These are phyloP conservation scores for Aspergillus luchuensis DNA, from an alignment of 2,329 filamentous ascomycete species.

Conservation along the genomic window DNA sequence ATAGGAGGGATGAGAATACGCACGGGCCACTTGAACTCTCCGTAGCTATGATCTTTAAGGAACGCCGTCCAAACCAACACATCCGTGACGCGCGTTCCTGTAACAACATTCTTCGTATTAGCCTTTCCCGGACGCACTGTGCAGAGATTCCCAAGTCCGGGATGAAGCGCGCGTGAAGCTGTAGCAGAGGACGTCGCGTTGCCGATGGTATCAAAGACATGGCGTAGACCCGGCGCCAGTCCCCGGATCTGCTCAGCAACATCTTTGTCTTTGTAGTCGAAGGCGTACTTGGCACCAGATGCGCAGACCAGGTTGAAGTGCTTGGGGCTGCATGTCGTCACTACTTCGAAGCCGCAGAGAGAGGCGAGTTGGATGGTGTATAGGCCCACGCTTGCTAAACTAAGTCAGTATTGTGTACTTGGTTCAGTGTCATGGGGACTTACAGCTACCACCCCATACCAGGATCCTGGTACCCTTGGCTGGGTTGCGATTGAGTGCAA, in stretches of 20 bases:
- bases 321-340: slow-evolving; percentile 41
- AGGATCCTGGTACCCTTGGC: slow-evolving; percentile 32
- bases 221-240: slow-evolving; percentile 35
- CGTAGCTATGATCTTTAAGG: slow-evolving; percentile 43
- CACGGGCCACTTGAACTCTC: slow-evolving; percentile 41
- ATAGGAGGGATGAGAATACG: slow-evolving; percentile 15
- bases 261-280: slow-evolving; percentile 45
- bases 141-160: slow-evolving; percentile 35
- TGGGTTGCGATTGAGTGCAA: slow-evolving; percentile 34
- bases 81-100: slow-evolving; percentile 40
- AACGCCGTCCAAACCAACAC: slow-evolving; percentile 51
- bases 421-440: slow-evolving; percentile 4
- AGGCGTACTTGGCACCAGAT: slow-evolving; percentile 39
- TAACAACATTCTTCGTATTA: slow-evolving; percentile 40
- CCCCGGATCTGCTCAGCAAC: slow-evolving; percentile 41
- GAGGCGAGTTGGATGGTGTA: slow-evolving; percentile 42
- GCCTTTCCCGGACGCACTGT: slow-evolving; percentile 48
- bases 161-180: slow-evolving; percentile 34
- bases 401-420: background rate
- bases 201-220: slow-evolving; percentile 51
- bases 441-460: slow-evolving; percentile 51
- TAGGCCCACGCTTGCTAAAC: slow-evolving; percentile 41
- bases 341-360: slow-evolving; percentile 34
- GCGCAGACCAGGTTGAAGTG: slow-evolving; percentile 37
- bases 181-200: slow-evolving; percentile 36